These are phyloP conservation scores for Fusarium coicis DNA, from an alignment of 2,329 filamentous ascomycete species.

Conservation along the genomic window DNA sequence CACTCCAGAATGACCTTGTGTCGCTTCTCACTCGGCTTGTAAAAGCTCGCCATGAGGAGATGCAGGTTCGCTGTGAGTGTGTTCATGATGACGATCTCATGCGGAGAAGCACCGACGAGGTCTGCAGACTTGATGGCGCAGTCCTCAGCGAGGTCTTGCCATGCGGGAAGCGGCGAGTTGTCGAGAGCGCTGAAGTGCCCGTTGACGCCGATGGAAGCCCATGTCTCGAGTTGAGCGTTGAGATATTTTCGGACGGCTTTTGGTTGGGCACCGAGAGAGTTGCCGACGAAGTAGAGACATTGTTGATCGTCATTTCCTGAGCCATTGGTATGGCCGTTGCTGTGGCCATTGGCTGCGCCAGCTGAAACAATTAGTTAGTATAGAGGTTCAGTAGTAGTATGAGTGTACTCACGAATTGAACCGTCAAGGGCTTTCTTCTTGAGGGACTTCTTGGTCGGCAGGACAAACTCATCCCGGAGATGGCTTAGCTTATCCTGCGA, in stretches of 20 bases:
- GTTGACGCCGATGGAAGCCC: constrained; percentile 85
- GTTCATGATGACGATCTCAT: constrained; percentile 89
- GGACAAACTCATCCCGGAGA: constrained; percentile 77
- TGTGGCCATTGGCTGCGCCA: constrained; percentile 17
- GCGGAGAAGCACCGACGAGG: constrained; percentile 77
- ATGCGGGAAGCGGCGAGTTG: constrained; percentile 75
- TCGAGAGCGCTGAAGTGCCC: constrained; percentile 81
- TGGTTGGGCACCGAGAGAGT: constrained; percentile 88
- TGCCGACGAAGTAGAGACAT: constrained; percentile 85
- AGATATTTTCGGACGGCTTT: constrained; percentile 73
- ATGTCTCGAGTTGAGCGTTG: constrained; percentile 80
- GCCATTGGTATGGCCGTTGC: constrained; percentile 30
- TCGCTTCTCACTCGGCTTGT: constrained; percentile 69
- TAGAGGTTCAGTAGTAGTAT: rapidly evolving
- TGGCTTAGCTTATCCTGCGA: constrained; percentile 67
- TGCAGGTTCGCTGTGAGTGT: constrained; percentile 86
- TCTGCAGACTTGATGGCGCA: constrained; percentile 76
- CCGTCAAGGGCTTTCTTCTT: constrained; percentile 69
- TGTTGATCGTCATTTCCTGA: constrained; percentile 45
- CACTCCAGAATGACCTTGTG: constrained; percentile 91
- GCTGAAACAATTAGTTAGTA: constrained; percentile 12
- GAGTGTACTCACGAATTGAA: constrained; percentile 49
- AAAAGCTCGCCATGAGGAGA: constrained; percentile 86
- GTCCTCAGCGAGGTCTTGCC: constrained; percentile 82
- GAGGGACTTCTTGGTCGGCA: constrained; percentile 79